These are phyloP conservation scores for Ulvella scutata DNA, from an alignment of 139 green algal genomes.

Conservation along the genomic window DNA sequence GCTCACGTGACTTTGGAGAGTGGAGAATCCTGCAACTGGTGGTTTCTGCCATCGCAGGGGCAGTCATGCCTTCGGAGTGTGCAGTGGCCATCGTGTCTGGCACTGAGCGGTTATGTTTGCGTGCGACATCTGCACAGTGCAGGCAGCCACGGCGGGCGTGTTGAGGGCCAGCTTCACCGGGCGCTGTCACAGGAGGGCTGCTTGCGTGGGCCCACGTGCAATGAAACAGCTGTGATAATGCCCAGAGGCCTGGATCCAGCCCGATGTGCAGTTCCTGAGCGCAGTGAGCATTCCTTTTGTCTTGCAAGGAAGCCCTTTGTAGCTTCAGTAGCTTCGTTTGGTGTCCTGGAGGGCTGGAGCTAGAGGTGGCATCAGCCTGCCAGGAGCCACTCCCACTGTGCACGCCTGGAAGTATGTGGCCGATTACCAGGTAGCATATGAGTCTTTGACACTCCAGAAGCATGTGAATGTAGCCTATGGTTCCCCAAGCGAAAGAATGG, in stretches of 20 bases:
- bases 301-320: background rate
- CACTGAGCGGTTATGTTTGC: background rate
- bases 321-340: background rate
- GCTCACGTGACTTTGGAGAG: background rate
- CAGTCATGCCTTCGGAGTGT: background rate
- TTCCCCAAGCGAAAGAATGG: background rate
- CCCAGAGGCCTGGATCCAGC: background rate
- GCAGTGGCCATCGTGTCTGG: background rate
- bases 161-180: background rate
- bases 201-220: background rate
- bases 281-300: background rate
- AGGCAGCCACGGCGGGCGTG: background rate
- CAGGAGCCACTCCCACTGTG: background rate
- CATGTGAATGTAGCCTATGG: background rate
- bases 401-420: background rate
- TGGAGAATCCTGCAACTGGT: background rate
- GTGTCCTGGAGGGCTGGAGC: background rate
- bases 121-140: background rate
- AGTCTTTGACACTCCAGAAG: background rate
- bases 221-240: background rate
- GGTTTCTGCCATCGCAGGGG: background rate
- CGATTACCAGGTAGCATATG: slow-evolving; percentile 2
- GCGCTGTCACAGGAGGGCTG: background rate
- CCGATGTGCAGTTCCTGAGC: background rate
- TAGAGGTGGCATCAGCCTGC: background rate